Base-by-base conservation (phyloP, 441 rosid genomes). In the Rhodomyrtus psidioides region DNA sequence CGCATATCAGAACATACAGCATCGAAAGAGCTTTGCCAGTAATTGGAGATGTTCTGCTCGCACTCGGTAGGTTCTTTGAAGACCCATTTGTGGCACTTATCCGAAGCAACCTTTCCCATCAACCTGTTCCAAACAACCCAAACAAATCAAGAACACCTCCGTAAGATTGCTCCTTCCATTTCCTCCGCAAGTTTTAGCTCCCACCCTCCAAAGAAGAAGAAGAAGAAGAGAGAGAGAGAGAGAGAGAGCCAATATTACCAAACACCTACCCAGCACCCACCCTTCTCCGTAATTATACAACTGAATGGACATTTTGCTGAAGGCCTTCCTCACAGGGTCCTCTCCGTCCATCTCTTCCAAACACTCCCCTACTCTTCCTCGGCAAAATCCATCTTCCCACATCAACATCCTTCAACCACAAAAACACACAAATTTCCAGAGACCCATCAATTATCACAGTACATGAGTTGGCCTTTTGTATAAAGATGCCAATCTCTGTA, bases 241-340 rank as follows among this genome's bases (percentile, higher is more conserved):
- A 49, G 56, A 58, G 34, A 60, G 86, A 65, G 28, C 51, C 28
- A 42, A 65, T 55, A 49, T 24, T 21, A 83, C 85, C 81, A 86
- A 83, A 70, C 93, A 95, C 98, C 95, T 94, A 95, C 99, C 98
- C 91, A 97, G 93, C 91, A 97, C 99, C 98, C 98, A 97, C 99
- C 99, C 99, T 97, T 97, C 99, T 97, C 99, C 98, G 93, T 97
- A 97, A 92, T 97, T 97, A 93, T 97, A 97, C 91, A 97, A 90
- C 94, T 97, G 99, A 89, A 97, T 97, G 85, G 99, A 96, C 98
- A 97, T 96, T 93, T 96, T 97, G 99, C 99, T 95, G 98, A 97
- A 97, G 82, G 99, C 95, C 92, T 94, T 96, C 89, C 96, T 92
- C 88, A 97, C 98, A 86, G 95, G 98, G 92, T 96, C 99, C 89